phyloP scores from a whole-genome alignment of 2,329 filamentous ascomycete species.

The Drechmeria coniospora region DNA sequence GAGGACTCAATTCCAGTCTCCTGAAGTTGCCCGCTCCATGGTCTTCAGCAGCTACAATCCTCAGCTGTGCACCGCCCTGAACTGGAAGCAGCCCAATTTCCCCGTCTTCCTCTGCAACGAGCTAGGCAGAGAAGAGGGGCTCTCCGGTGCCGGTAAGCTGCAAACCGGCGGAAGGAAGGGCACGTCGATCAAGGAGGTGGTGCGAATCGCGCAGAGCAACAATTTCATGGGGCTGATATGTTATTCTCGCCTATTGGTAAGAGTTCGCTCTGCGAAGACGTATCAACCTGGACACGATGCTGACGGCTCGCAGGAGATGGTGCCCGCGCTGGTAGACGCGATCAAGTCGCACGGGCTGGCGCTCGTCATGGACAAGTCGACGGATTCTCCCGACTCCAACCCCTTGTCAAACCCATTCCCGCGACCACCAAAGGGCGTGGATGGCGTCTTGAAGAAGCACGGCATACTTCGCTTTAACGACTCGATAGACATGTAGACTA shows the following conservation, averaged over 20 bases:
- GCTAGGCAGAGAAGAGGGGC: constrained; percentile 47
- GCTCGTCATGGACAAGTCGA: constrained; percentile 74
- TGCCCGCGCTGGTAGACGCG: constrained; percentile 78
- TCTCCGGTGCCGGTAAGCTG: constrained; percentile 19
- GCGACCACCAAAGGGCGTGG: constrained; percentile 63
- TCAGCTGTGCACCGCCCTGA: constrained; percentile 79
- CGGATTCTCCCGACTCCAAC: constrained; percentile 29
- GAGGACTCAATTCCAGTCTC: constrained; percentile 43
- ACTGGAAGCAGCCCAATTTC: constrained; percentile 99
- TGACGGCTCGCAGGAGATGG: constrained; percentile 54
- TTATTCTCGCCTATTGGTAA: constrained; percentile 69
- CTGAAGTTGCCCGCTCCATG: constrained; percentile 67
- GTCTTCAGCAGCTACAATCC: constrained; percentile 91
- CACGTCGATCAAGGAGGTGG: constrained; percentile 86
- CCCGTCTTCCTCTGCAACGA: constrained; percentile 93
- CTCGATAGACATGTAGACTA: constrained; percentile 58
- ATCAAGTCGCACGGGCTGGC: constrained; percentile 92
- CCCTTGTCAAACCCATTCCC: constrained; percentile 34
- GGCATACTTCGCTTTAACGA: constrained; percentile 89
- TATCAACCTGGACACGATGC: background rate
- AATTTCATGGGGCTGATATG: constrained; percentile 98
- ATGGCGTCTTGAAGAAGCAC: constrained; percentile 72
- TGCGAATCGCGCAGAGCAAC: constrained; percentile 83
- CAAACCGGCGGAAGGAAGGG: constrained; percentile 52
- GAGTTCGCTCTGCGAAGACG: constrained; percentile 16